Evolutionary conservation across 352 stramenopile genomes (phyloP).

Genomic region (Globisporangium irregulare): DNA sequence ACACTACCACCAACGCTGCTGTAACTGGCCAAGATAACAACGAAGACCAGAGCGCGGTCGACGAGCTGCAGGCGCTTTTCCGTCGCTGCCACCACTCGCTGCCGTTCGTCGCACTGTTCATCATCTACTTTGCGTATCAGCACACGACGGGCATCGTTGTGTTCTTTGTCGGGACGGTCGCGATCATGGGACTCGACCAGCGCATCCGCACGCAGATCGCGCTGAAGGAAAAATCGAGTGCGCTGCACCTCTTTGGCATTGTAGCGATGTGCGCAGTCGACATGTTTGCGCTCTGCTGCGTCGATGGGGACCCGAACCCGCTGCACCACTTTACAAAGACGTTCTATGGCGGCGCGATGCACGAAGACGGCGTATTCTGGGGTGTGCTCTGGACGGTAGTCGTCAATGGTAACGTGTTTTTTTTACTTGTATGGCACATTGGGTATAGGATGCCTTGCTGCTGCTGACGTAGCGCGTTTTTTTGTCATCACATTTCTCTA

Average conservation of each 20-base stretch:
- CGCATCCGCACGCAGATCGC: constrained; percentile 62
- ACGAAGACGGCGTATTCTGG: constrained; percentile 41
- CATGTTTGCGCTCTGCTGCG: constrained; percentile 51
- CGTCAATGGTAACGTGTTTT: constrained; percentile 53
- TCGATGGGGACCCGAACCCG: constrained; percentile 65
- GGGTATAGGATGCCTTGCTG: not conserved
- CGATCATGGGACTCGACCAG: constrained; percentile 72
- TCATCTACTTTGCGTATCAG: constrained; percentile 80
- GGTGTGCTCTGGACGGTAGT: constrained; percentile 73
- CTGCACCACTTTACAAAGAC: constrained; percentile 44
- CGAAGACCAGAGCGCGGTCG: constrained; percentile 50
- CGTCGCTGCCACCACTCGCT: constrained; percentile 70
- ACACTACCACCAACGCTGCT: not conserved
- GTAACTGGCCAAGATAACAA: constrained; percentile 19
- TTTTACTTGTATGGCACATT: not conserved
- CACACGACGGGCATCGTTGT: constrained; percentile 68
- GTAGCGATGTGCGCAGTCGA: constrained; percentile 54
- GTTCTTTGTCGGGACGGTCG: constrained; percentile 59
- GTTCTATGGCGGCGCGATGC: constrained; percentile 25
- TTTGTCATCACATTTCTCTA: constrained; percentile 12
- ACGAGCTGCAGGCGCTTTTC: constrained; percentile 64
- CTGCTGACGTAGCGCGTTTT: not conserved
- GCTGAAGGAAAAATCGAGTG: constrained; percentile 72
- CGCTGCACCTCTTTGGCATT: constrained; percentile 46
- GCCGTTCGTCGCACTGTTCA: constrained; percentile 65